These are phyloP conservation scores for Pythium oligandrum DNA, from an alignment of 352 stramenopile genomes.

Conservation along the genomic window DNA sequence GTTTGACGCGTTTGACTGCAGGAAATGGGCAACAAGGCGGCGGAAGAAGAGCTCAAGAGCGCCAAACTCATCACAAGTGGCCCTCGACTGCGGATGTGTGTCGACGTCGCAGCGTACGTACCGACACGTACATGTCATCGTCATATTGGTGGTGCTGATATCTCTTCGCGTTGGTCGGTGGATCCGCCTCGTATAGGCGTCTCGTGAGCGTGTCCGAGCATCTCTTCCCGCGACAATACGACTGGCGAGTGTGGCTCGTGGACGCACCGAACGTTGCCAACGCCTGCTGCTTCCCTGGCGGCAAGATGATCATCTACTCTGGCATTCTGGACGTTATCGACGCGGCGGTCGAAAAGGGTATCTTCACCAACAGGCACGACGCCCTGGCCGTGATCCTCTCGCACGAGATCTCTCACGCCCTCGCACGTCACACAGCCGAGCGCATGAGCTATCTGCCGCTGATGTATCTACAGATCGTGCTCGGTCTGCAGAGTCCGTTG, in stretches of 20 bases:
- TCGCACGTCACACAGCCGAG: conserved; percentile 59
- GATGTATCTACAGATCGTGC: conserved; percentile 31
- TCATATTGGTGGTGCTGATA: too few relatives aligned
- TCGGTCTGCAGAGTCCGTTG: conserved; percentile 55
- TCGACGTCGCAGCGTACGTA: conserved; percentile 61
- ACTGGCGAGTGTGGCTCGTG: conserved; percentile 58
- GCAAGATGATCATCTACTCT: conserved; percentile 68
- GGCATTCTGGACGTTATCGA: conserved; percentile 69
- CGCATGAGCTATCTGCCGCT: conserved; percentile 57
- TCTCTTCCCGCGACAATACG: conserved; percentile 59
- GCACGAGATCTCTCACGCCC: conserved; percentile 62
- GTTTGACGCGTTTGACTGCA: conserved; percentile 11
- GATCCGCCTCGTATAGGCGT: conserved; percentile 20
- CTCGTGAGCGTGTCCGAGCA: conserved; percentile 56
- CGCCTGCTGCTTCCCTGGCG: conserved; percentile 53
- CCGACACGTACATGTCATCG: neutral
- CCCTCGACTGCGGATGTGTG: conserved; percentile 43
- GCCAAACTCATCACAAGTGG: conserved; percentile 37
- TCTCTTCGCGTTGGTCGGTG: too few relatives aligned
- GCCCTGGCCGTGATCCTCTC: conserved; percentile 59
- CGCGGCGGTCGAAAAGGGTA: conserved; percentile 46
- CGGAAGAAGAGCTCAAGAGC: conserved; percentile 32
- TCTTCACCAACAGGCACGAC: conserved; percentile 53
- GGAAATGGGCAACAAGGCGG: conserved; percentile 51
- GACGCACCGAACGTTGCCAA: conserved; percentile 46